Percentiles rank a stretch among this genome's conserved stretches.
phyloP scores from a whole-genome alignment of 176 grass and related monocot genomes.

The Avena atlantica region DNA sequence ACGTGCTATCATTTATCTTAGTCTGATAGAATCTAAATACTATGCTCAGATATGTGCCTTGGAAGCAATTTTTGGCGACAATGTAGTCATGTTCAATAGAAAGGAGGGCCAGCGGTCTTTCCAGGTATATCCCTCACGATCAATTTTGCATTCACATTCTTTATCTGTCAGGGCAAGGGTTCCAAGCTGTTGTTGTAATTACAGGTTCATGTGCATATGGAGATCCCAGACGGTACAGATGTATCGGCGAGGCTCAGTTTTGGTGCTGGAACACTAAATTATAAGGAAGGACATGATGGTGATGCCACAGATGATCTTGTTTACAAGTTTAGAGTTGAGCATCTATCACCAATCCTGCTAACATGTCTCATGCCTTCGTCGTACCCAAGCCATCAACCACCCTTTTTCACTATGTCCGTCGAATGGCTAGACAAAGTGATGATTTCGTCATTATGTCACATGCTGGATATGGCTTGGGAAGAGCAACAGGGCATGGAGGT shows the following conservation, averaged over 20 bases:
- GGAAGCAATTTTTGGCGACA: constrained; percentile 84
- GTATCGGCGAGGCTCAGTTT: constrained; percentile 52
- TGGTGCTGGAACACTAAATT: constrained; percentile 48
- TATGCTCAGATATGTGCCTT: constrained; percentile 71
- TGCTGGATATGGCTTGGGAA: constrained; percentile 65
- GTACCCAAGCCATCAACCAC: constrained; percentile 66
- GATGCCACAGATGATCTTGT: constrained; percentile 53
- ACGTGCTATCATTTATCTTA: constrained; percentile 15
- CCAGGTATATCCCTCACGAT: constrained; percentile 57
- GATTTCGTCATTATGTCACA: constrained; percentile 58
- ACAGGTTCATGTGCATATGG: constrained; percentile 56
- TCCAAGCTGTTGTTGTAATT: constrained; percentile 43
- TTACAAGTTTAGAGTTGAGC: constrained; percentile 67
- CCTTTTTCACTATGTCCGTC: constrained; percentile 56
- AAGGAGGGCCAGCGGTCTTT: constrained; percentile 67
- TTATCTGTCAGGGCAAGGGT: constrained; percentile 12
- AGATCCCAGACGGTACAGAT: constrained; percentile 56
- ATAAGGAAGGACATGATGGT: constrained; percentile 34
- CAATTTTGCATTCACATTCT: constrained; percentile 23
- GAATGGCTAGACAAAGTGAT: constrained; percentile 61
- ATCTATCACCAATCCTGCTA: constrained; percentile 62
- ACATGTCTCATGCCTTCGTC: constrained; percentile 66
- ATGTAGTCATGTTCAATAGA: constrained; percentile 54
- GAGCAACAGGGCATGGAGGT: constrained; percentile 63
- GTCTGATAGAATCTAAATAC: constrained; percentile 36